phyloP scores from a whole-genome alignment of 1,139 yeast species.

The Citeromyces hawaiiensis region DNA sequence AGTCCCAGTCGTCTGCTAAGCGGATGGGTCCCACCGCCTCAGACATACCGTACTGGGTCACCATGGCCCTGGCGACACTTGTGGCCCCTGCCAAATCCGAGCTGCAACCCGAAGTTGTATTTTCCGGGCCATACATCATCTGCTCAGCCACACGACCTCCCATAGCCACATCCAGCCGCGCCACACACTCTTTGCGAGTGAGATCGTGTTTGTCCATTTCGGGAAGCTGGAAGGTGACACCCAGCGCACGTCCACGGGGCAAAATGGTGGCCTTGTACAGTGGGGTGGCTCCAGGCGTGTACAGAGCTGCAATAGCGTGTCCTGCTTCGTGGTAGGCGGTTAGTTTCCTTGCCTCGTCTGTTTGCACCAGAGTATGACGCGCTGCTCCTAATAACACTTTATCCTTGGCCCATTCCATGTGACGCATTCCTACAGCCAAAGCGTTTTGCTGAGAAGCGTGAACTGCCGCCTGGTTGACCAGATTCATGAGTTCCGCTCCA shows the following conservation, averaged over 20 bases:
- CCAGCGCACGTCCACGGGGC: slow-evolving; percentile 94
- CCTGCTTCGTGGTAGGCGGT: slow-evolving; percentile 99
- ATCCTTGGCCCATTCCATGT: slow-evolving; percentile 98
- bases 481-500: slow-evolving; percentile 92
- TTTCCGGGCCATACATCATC: slow-evolving; percentile 76
- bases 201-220: slow-evolving; percentile 97
- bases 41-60: slow-evolving; percentile 93
- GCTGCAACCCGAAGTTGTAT: slow-evolving; percentile 91
- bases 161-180: slow-evolving; percentile 93
- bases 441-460: slow-evolving; percentile 92
- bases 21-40: slow-evolving; percentile 87
- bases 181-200: slow-evolving; percentile 79
- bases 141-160: slow-evolving; percentile 98
- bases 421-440: slow-evolving; percentile 77
- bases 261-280: slow-evolving; percentile 92
- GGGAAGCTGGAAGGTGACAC: slow-evolving; percentile 93
- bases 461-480: slow-evolving; percentile 96
- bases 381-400: slow-evolving; percentile 97
- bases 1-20: slow-evolving; percentile 80
- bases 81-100: slow-evolving; percentile 88
- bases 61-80: slow-evolving; percentile 91
- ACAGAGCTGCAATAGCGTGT: slow-evolving; percentile 96
- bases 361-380: slow-evolving; percentile 90
- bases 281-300: slow-evolving; percentile 91
- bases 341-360: slow-evolving; percentile 85